Evolutionary conservation across 2,329 filamentous ascomycete genomes (phyloP), one percentile per base, ranked within the genome.

Genomic region (Fusarium sp.): DNA sequence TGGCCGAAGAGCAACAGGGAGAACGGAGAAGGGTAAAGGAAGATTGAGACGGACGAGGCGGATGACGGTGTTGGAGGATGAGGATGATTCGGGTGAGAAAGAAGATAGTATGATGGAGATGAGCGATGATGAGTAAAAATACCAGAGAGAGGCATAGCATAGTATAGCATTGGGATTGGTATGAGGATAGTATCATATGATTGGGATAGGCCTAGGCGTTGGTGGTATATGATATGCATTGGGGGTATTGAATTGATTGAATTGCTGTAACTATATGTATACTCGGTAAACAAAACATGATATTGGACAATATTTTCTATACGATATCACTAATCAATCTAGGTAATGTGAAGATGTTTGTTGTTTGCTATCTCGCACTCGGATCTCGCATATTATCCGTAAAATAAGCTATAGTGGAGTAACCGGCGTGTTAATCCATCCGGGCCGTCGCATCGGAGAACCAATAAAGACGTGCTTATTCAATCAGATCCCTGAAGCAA

Each of bases 71-170:
- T 66, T 81, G 64, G 78, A 78, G 52, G 68, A 79, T 35, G 73
- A 71, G 12, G 76, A 79, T 66, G 77, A 78, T 33, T 69, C 80
- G 68, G 69, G 79, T 71, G 78, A 80, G 67, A 76, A 77, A 55
- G 82, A 77, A 9, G 83, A 84, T 59, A 84, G 82, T 66, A 83
- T 86, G 77, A 84, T 89, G 80, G 86, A 87, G 42, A 81, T 87
- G 81, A 86, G 84, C 61, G 87, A 89, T 73, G 85, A 86, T 55
- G 85, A 88, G 55, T 75, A 60, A 60, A 24, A 38, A 39, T 39
- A 31, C 31, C 29, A 31, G 28, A 48, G 31, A 54, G 38, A 57
- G 21, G 43, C 5, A 42, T 21, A 38, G 35, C 16, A 62, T 33
- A 16, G 10, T 35, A 55, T 48, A 37, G 46, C 15, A 44, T 58